Evolutionary conservation across 2,329 filamentous ascomycete genomes (phyloP), one percentile per base, ranked within the genome.

Genomic region (Fusarium drepaniforme): DNA sequence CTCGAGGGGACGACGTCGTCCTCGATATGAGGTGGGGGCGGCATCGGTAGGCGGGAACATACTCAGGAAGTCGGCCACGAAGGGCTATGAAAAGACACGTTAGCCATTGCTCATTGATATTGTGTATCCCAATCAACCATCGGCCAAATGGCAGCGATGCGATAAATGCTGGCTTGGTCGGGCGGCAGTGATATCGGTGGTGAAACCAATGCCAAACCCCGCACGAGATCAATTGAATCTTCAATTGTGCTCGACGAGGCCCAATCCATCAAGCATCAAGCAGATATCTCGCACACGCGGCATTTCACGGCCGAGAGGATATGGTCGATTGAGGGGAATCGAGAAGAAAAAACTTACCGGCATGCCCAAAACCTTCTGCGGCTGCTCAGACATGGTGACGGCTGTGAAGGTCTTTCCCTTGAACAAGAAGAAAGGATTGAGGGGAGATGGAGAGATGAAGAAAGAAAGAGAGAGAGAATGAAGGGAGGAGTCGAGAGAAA

Each of bases 21-120:
- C n/a, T 67, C 58, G 57, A 60, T 58, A 35, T 38, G 64, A 67
- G 66, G 66, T 63, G 65, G 68, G 67, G 49, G 66, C 38, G 68
- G 77, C 73, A 66, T 74, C 70, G 64, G 53, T 25, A 46, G 64
- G 65, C 60, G 64, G 56, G 75, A 46, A 97, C 96, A 84, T 97
- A 97, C 95, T 98, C 92, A 98, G 86, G 92, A 98, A 98, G 90
- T 98, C 96, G 85, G 97, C 94, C 85, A 98, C 84, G 91, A 98
- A 98, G 86, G 94, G 94, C 93, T 97, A 83, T 77, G 72, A 73
- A 66, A 76, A 74, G 64, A 72, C 64, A 73, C 46, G 72, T 79
- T 79, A 79, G 77, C 70, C 23, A 65, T 70, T 71, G 64, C 25
- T 53, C 61, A 12, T 35, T 16, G 13, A 38, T 21, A 28, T 37